phyloP scores from a whole-genome alignment of 163 green algal genomes.

The Trebouxiophyceae sp. region DNA sequence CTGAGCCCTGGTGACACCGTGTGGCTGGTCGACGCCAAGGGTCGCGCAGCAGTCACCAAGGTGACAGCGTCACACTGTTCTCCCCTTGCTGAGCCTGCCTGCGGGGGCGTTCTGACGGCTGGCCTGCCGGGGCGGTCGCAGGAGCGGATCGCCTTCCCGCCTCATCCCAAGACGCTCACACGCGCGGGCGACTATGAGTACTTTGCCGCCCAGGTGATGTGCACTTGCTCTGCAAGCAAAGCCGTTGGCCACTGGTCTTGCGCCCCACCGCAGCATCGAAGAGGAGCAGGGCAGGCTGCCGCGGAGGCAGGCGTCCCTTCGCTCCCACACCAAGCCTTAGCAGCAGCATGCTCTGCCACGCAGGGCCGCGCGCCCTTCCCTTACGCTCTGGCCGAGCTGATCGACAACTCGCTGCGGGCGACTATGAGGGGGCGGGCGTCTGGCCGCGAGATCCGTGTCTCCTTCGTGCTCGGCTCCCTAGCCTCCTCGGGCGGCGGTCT shows the following conservation, averaged over 20 bases:
- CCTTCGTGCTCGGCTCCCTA: slow-evolving; percentile 8
- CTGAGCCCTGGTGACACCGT: slow-evolving; percentile 12
- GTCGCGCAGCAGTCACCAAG: background rate
- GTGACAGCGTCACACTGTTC: background rate
- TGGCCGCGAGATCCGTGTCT: slow-evolving; percentile 22
- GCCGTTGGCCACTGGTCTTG: too few species aligned
- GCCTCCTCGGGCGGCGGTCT: slow-evolving; percentile 19
- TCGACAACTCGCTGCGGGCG: slow-evolving; percentile 75
- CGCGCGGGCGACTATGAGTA: slow-evolving; percentile 82
- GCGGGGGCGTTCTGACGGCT: background rate
- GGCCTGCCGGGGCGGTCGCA: background rate
- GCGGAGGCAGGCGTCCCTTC: too few species aligned
- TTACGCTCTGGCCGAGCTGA: slow-evolving; percentile 75
- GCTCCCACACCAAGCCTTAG: too few species aligned
- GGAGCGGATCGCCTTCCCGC: slow-evolving; percentile 68
- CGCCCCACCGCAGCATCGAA: too few species aligned
- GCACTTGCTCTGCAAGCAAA: too few species aligned
- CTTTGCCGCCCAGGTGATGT: background rate
- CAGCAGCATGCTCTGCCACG: too few species aligned
- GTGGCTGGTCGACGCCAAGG: slow-evolving; percentile 8
- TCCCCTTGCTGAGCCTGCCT: background rate
- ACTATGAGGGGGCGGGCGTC: slow-evolving; percentile 19
- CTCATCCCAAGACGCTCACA: slow-evolving; percentile 79
- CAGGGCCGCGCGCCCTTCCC: slow-evolving; percentile 67
- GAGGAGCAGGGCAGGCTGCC: too few species aligned